phyloP scores from a whole-genome alignment of 805 yeast genomes.

The Vanderwaltozyma polyspora region DNA sequence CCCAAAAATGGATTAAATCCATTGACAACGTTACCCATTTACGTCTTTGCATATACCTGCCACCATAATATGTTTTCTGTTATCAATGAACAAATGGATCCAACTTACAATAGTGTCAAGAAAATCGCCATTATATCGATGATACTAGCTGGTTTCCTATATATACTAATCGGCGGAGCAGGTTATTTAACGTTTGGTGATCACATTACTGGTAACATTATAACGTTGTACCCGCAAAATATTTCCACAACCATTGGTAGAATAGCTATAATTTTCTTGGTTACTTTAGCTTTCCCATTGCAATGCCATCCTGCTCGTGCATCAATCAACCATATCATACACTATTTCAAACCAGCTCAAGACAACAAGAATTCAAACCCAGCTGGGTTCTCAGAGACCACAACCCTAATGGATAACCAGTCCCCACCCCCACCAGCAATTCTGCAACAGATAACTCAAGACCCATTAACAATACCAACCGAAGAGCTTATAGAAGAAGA shows the following conservation, averaged over 20 bases:
- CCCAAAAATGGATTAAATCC: conserved; percentile 35
- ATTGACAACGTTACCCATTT: conserved; percentile 76
- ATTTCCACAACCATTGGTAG: conserved; percentile 67
- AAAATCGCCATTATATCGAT: conserved; percentile 44
- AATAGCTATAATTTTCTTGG: conserved; percentile 68
- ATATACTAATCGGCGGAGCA: conserved; percentile 60
- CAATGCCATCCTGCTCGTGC: conserved; percentile 87
- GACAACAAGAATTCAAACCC: not conserved
- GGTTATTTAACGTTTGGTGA: conserved; percentile 88
- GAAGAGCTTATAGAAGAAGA: conserved; percentile 26
- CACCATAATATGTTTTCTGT: conserved; percentile 92
- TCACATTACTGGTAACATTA: conserved; percentile 65
- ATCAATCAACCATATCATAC: conserved; percentile 62
- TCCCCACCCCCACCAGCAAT: not conserved
- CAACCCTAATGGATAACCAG: conserved; percentile 4
- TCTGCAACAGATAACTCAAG: not conserved
- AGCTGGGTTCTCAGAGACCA: not conserved
- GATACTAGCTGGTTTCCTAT: conserved; percentile 47
- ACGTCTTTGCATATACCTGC: conserved; percentile 90
- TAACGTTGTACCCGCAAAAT: conserved; percentile 60
- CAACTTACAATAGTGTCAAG: conserved; percentile 36
- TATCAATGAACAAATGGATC: conserved; percentile 63
- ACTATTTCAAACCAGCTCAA: conserved; percentile 28
- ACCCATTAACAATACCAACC: conserved; percentile 2
- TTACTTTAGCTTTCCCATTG: conserved; percentile 74